phyloP scores from a whole-genome alignment of 345 rosid species.

The Acer yangbiense region DNA sequence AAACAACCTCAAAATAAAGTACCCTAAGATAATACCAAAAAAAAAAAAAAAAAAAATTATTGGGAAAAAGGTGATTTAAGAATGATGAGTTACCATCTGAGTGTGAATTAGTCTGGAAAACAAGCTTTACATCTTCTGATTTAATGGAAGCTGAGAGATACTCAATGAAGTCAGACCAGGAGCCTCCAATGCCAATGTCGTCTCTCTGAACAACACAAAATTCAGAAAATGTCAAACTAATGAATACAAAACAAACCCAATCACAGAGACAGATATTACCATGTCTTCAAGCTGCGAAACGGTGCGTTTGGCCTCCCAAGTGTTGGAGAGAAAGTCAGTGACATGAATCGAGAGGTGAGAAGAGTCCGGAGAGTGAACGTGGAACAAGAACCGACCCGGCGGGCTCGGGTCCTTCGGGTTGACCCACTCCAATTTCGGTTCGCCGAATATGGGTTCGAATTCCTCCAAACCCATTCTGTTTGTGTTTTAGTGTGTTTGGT shows the following conservation, averaged over 20 bases:
- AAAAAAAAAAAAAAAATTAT: background rate
- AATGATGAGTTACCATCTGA: conserved; percentile 39
- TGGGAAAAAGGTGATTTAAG: background rate
- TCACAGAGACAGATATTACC: conserved; percentile 36
- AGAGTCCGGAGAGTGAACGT: conserved; percentile 68
- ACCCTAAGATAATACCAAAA: background rate
- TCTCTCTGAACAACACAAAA: conserved; percentile 60
- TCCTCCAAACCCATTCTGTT: conserved; percentile 41
- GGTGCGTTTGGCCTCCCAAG: conserved; percentile 71
- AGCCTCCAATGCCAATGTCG: conserved; percentile 76
- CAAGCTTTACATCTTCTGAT: conserved; percentile 75
- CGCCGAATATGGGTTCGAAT: conserved; percentile 68
- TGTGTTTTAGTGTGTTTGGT: background rate
- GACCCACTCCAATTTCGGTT: conserved; percentile 58
- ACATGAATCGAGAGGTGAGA: conserved; percentile 54
- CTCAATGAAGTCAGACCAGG: conserved; percentile 82
- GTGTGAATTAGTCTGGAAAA: conserved; percentile 41
- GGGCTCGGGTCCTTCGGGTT: conserved; percentile 30
- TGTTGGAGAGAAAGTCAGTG: conserved; percentile 59
- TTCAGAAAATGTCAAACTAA: too few species aligned
- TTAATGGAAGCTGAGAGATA: conserved; percentile 66
- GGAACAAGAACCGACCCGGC: conserved; percentile 58
- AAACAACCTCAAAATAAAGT: background rate
- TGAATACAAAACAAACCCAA: background rate
- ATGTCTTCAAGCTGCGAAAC: conserved; percentile 76